Evolutionary conservation across 768 basidiomycete genomes (phyloP).

Genomic region (Leccinum broughii): DNA sequence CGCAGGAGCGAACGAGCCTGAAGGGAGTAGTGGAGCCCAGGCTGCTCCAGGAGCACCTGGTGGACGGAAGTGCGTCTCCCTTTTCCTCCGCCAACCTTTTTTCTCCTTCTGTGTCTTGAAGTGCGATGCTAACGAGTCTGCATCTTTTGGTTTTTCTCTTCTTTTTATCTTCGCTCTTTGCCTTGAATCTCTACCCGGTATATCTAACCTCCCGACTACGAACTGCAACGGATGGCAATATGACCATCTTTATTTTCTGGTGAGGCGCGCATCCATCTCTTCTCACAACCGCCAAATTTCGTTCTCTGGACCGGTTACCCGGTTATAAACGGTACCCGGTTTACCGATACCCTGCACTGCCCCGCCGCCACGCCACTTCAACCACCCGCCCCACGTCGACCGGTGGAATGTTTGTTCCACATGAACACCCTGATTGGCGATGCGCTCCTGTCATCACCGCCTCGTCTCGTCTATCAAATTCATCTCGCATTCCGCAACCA

Average conservation of each 20-base stretch:
- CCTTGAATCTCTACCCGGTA: neutral
- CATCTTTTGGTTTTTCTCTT: neutral
- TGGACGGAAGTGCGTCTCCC: slow-evolving; percentile 28
- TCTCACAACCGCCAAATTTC: neutral
- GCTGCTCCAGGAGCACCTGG: slow-evolving; percentile 16
- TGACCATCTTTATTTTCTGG: slow-evolving; percentile 1
- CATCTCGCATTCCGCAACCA: neutral
- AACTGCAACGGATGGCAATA: slow-evolving; percentile 1
- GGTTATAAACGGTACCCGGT: slow-evolving; percentile 14
- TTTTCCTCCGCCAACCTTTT: neutral
- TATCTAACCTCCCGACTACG: slow-evolving; percentile 1
- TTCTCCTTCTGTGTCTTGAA: neutral
- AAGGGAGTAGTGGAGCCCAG: slow-evolving; percentile 11
- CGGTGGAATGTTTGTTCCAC: slow-evolving; percentile 7
- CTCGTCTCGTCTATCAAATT: slow-evolving; percentile 1
- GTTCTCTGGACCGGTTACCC: neutral
- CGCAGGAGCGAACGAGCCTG: neutral
- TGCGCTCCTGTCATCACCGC: slow-evolving; percentile 7
- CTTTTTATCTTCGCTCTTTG: neutral
- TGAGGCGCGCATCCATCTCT: neutral
- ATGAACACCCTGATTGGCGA: slow-evolving; percentile 16
- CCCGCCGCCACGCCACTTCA: slow-evolving; percentile 11
- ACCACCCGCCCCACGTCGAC: slow-evolving; percentile 4
- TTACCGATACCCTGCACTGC: slow-evolving; percentile 9
- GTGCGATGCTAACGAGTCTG: slow-evolving; percentile 14